These are phyloP conservation scores for Cercospora brassicicola DNA, from an alignment of 2,329 filamentous ascomycete genomes.

Conservation along the genomic window DNA sequence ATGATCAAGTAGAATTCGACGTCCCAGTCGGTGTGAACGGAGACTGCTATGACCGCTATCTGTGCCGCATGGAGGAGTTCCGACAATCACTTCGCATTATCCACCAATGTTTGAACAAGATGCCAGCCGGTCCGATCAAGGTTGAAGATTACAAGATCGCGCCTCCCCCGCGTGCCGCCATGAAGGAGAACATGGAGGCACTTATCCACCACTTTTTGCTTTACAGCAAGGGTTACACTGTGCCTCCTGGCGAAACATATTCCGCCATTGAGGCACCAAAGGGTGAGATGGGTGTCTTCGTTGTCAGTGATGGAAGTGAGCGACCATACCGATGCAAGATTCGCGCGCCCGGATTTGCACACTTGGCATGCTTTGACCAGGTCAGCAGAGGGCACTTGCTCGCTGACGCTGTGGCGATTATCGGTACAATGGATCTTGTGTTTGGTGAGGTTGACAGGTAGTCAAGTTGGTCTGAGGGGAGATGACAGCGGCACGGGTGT, in stretches of 20 bases:
- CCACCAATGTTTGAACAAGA: slow-evolving; percentile 98
- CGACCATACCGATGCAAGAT: slow-evolving; percentile 97
- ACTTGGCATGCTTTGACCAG: slow-evolving; percentile 92
- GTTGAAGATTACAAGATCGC: slow-evolving; percentile 99
- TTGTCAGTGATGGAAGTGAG: slow-evolving; percentile 95
- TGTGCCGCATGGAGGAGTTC: slow-evolving; percentile 99
- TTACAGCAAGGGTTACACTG: slow-evolving; percentile 97
- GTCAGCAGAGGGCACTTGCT: slow-evolving; percentile 87
- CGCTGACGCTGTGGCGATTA: slow-evolving; percentile 94
- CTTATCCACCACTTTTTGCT: slow-evolving; percentile 98
- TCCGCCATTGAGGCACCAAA: slow-evolving; percentile 98
- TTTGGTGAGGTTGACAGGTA: slow-evolving; percentile 57
- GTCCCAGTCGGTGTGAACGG: slow-evolving; percentile 94
- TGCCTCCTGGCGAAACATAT: slow-evolving; percentile 97
- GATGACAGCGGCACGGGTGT: slow-evolving; percentile 5
- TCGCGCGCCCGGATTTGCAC: slow-evolving; percentile 92
- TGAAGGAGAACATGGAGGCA: slow-evolving; percentile 99
- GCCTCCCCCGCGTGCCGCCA: slow-evolving; percentile 90
- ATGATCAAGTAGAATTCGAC: slow-evolving; percentile 97
- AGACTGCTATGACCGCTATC: slow-evolving; percentile 98
- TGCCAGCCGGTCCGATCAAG: slow-evolving; percentile 89
- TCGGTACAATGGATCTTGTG: slow-evolving; percentile 67
- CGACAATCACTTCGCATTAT: slow-evolving; percentile 97
- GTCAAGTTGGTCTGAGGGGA: neutral
- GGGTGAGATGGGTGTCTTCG: slow-evolving; percentile 97